Evolutionary conservation across 192 early-diverging fungal genomes (phyloP), one percentile per base, ranked within the genome.

Genomic region (Phlyctochytrium planicorne): DNA sequence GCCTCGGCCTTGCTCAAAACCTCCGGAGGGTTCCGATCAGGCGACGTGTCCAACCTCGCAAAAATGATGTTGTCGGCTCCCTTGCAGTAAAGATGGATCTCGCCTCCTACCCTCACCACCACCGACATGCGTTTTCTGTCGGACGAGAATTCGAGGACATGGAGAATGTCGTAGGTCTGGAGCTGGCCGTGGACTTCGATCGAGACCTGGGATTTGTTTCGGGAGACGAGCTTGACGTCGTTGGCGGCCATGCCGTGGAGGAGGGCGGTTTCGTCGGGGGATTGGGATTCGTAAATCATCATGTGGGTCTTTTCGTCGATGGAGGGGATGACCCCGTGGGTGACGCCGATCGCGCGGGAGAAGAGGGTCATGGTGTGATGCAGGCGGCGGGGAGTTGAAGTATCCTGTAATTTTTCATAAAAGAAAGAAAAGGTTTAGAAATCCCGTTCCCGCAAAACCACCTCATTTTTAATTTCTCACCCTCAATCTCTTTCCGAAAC

Each of bases 201-300:
- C 23, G 68, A 73, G 37, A 82, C 74, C 23, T 52, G 59, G 50
- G 65, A 30, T 67, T 80, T 80, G 33, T 53, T 75, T 24, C 82
- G 82, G 16, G 60, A 65, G 14, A 66, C 63, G 0, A 84, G 74
- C 25, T 64, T 64, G 62, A 79, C 67, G n/a, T 65, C 59, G 60
- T 92, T 81, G 57, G 88, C 87, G 27, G 47, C 59, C 52, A 77
- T 70, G n/a, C 59, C 85, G 6, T 74, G 37, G 36, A 85, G 67
- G 0, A 87, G 62, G 1, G 85, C 85, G 2, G 74, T 80, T 50
- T 87, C 85, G 53, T 87, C 85, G 2, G 85, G 85, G 3, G 89
- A 91, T 75, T 97, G 93, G 1, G 94, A 91, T 78, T 96, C 93
- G 85, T 97, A 98, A 35, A 92, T 87, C 24, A 97, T 80, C 16